phyloP scores from a whole-genome alignment of 768 basidiomycete species.

The Boletus vinaceobasis region DNA sequence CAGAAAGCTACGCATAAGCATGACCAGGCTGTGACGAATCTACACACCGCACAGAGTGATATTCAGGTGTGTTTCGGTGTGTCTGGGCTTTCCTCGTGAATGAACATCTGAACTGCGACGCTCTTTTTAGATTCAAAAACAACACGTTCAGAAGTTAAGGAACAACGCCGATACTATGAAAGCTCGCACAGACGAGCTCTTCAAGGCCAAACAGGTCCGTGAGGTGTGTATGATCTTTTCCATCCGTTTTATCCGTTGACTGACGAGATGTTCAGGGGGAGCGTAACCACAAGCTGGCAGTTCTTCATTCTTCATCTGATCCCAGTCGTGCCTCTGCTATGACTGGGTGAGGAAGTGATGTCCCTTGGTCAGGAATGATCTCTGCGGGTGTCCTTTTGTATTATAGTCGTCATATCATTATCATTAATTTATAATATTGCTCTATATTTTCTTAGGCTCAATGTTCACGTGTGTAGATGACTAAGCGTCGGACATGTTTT shows the following conservation, averaged over 20 bases:
- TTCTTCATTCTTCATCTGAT: not conserved
- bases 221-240: slow-evolving; percentile 15
- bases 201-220: slow-evolving; percentile 18
- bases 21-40: slow-evolving; percentile 43
- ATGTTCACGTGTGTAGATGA: slow-evolving; percentile 13
- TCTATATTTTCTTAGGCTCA: no score
- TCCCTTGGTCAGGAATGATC: not conserved
- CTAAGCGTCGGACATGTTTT: slow-evolving; percentile 24
- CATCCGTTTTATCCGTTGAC: not conserved
- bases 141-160: slow-evolving; percentile 19
- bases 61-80: slow-evolving; percentile 35
- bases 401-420: not conserved
- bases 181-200: slow-evolving; percentile 19
- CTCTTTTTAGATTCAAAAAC: slow-evolving; percentile 23
- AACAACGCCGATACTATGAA: slow-evolving; percentile 18
- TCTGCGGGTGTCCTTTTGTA: not conserved
- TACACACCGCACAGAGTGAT: slow-evolving; percentile 42
- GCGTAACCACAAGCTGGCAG: slow-evolving; percentile 16
- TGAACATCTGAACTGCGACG: not conserved
- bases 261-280: slow-evolving; percentile 10
- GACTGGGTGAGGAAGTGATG: not conserved
- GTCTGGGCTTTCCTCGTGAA: not conserved
- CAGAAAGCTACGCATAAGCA: slow-evolving; percentile 53
- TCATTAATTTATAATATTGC: not conserved
- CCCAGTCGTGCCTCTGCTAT: not conserved